A percentile compares a stretch with the other conserved stretches of the same genome.
phyloP scores from a whole-genome alignment of 2,329 filamentous ascomycete species.

The Cercospora sp. region DNA sequence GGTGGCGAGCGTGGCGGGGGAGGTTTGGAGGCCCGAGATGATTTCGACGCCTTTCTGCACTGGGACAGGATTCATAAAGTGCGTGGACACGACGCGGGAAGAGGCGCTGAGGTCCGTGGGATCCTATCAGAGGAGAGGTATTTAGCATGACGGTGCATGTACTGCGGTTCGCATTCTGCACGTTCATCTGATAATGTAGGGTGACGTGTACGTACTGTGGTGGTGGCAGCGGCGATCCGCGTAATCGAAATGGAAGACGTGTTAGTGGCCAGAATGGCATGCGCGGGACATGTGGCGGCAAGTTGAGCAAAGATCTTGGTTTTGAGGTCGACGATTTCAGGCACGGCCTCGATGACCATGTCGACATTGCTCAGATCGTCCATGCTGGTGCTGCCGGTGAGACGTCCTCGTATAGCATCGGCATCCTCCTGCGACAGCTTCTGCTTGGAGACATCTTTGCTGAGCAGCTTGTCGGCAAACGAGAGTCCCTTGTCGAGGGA shows the following conservation, averaged over 20 bases:
- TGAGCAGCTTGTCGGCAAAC: slow-evolving; percentile 91
- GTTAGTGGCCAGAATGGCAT: slow-evolving; percentile 93
- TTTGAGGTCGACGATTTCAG: slow-evolving; percentile 78
- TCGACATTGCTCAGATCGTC: slow-evolving; percentile 80
- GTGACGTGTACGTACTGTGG: slow-evolving; percentile 49
- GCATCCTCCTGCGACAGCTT: slow-evolving; percentile 81
- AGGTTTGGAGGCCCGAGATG: slow-evolving; percentile 91
- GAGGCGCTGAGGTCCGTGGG: slow-evolving; percentile 77
- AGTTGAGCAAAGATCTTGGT: slow-evolving; percentile 81
- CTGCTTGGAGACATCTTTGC: slow-evolving; percentile 88
- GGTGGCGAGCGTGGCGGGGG: slow-evolving; percentile 73
- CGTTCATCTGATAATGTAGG: slow-evolving; percentile 12
- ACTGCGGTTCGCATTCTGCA: background rate
- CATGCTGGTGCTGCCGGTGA: slow-evolving; percentile 70
- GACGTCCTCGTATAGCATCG: slow-evolving; percentile 66
- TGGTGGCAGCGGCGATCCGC: slow-evolving; percentile 80
- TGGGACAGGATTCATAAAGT: slow-evolving; percentile 99
- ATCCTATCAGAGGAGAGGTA: slow-evolving; percentile 49
- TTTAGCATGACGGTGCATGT: slow-evolving; percentile 21
- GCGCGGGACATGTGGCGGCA: slow-evolving; percentile 75
- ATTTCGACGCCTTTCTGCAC: slow-evolving; percentile 98
- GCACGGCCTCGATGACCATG: slow-evolving; percentile 97
- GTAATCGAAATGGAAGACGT: slow-evolving; percentile 99
- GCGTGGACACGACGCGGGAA: slow-evolving; percentile 87
- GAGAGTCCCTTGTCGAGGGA: slow-evolving; percentile 85